Evolutionary conservation across 2,329 filamentous ascomycete genomes (phyloP).

Genomic region (Neopestalotiopsis rosae): DNA sequence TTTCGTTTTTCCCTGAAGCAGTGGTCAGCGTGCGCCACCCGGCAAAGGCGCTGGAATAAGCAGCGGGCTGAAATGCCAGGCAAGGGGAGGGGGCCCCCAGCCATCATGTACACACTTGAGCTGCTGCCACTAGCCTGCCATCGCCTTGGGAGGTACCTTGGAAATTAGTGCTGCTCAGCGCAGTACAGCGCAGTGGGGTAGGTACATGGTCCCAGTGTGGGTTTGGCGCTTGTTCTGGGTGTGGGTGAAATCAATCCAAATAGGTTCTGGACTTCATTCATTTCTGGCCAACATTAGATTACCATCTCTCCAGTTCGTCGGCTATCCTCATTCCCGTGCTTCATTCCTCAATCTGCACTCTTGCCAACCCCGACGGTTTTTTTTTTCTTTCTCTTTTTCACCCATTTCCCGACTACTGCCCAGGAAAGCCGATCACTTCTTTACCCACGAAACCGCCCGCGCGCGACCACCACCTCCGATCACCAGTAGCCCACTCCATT

Average conservation of each 20-base stretch:
- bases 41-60: neutral
- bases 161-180: neutral
- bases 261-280: slow-evolving; percentile 2
- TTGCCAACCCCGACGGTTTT: too few species aligned
- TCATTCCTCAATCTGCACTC: neutral
- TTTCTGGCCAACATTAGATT: slow-evolving; percentile 3
- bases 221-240: neutral
- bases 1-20: neutral
- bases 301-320: neutral
- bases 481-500: neutral
- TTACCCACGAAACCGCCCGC: neutral
- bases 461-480: neutral
- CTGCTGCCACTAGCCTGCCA: neutral
- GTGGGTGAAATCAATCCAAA: neutral
- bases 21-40: neutral
- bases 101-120: neutral
- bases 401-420: neutral
- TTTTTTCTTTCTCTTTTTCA: neutral
- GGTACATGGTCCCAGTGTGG: neutral
- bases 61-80: neutral
- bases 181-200: neutral
- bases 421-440: neutral
- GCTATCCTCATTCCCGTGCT: slow-evolving; percentile 1
- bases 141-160: neutral
- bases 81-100: neutral